These are phyloP conservation scores for Lactuca saligna DNA, from an alignment of 129 eudicot genomes.

Conservation along the genomic window DNA sequence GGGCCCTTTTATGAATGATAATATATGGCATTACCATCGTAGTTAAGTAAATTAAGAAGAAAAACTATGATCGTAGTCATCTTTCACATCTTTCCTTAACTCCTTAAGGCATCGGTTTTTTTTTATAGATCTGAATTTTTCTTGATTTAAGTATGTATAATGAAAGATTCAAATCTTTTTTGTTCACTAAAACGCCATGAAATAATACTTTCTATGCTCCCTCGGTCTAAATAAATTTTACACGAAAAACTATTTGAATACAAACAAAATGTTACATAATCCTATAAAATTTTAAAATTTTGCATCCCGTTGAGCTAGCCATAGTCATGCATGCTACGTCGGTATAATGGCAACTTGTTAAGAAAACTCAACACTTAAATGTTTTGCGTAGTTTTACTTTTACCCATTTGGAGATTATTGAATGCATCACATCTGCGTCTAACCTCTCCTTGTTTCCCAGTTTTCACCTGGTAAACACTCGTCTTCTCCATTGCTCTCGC, in stretches of 20 bases:
- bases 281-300: neutral
- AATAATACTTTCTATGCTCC: neutral
- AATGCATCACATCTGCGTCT: conserved; percentile 61
- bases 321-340: too few relatives aligned
- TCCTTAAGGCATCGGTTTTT: too few relatives aligned
- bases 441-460: conserved; percentile 60
- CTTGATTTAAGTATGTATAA: too few relatives aligned
- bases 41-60: too few relatives aligned
- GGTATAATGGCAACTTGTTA: too few relatives aligned
- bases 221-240: neutral
- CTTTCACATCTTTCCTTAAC: too few relatives aligned
- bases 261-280: conserved; percentile 3
- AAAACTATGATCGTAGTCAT: too few relatives aligned
- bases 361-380: neutral
- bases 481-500: conserved; percentile 69
- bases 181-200: neutral
- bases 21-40: too few relatives aligned
- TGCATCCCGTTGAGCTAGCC: neutral
- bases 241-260: conserved; percentile 5
- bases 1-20: too few relatives aligned
- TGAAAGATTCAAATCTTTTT: too few relatives aligned
- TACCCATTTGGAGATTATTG: conserved; percentile 30
- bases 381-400: conserved; percentile 5
- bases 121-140: too few relatives aligned
- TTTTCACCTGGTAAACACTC: conserved; percentile 45